Base-by-base conservation (phyloP, 306 rosid species). In the Medicago lupulina region DNA sequence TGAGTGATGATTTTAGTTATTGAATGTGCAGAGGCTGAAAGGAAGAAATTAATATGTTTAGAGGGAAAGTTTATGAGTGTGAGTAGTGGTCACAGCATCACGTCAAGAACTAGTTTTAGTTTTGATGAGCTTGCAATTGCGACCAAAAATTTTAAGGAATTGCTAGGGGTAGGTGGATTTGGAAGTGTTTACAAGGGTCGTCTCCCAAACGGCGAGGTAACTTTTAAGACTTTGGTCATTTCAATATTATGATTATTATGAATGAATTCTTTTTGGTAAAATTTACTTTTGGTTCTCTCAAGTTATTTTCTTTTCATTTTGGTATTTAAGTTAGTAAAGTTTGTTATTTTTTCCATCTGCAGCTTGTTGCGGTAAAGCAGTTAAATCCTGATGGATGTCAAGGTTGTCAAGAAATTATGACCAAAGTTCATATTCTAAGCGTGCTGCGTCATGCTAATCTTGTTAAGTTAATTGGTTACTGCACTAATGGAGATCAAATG, bases 81-180 rank as follows among this genome's bases (percentile, higher is more conserved):
- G 64, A 74, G 65, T 36, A 39, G 39, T 53, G 44, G 77, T 2
- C 71, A 78, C 49, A 49, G 62, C 72, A 61, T 12, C 15, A 67
- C 90, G 1, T 80, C 82, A 0, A 86, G 86, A 6, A 77, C 82
- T 50, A 85, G 86, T 61, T 83, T 83, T 13, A 73, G 80, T 7
- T 95, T 95, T 68, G 89, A 89, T 8, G 99, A 95, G 83, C 96
- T 95, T 6, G 96, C 96, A 16, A 74, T 58, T 0, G 99, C 97
- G 25, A 90, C 98, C 3, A 82, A 80, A 66, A 91, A 92, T 39
- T 90, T 90, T 80, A 87, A 51, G 49, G 65, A 87, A 21, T 79
- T 92, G 86, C 81, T 92, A n/a, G 99, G 99, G 6, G 98, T 92
- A 88, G 99, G 99, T 34, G 99, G 99, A 68, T 96, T 96, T 81